Evolutionary conservation across 2,329 filamentous ascomycete genomes (phyloP).

Genomic region (Fusarium tjaetaba): DNA sequence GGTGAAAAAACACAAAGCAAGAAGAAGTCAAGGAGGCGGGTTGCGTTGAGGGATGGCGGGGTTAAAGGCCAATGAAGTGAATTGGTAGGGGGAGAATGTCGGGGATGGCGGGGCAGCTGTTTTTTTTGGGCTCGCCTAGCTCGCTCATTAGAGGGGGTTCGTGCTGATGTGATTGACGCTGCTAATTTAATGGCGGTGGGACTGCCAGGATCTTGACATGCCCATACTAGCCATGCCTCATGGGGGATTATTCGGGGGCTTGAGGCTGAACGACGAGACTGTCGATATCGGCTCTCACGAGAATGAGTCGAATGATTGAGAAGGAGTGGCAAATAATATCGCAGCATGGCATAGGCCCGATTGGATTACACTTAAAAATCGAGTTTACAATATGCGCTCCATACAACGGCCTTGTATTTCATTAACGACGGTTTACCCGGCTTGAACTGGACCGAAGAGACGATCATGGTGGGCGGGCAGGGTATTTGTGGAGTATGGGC

Average conservation of each 20-base stretch:
- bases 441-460: background rate
- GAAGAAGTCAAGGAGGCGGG: slow-evolving; percentile 7
- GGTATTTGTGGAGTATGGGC: slow-evolving; percentile 1
- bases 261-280: slow-evolving; percentile 7
- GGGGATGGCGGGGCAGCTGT: slow-evolving; percentile 34
- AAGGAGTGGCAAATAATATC: background rate
- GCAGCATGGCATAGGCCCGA: background rate
- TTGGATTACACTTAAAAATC: background rate
- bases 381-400: slow-evolving; percentile 15
- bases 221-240: background rate
- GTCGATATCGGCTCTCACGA: background rate
- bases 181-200: slow-evolving; percentile 21
- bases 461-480: slow-evolving; percentile 13
- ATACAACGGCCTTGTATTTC: background rate
- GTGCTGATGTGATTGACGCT: slow-evolving; percentile 21
- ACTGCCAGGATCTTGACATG: background rate
- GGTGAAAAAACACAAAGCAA: slow-evolving; percentile 31
- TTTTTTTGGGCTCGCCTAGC: background rate
- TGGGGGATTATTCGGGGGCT: slow-evolving; percentile 11
- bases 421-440: background rate
- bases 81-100: background rate
- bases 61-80: slow-evolving; percentile 20
- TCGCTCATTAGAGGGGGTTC: slow-evolving; percentile 1
- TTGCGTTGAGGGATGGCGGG: slow-evolving; percentile 30
- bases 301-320: background rate